phyloP scores from a whole-genome alignment of 139 green algal species.

The Volvox reticuliferus region DNA sequence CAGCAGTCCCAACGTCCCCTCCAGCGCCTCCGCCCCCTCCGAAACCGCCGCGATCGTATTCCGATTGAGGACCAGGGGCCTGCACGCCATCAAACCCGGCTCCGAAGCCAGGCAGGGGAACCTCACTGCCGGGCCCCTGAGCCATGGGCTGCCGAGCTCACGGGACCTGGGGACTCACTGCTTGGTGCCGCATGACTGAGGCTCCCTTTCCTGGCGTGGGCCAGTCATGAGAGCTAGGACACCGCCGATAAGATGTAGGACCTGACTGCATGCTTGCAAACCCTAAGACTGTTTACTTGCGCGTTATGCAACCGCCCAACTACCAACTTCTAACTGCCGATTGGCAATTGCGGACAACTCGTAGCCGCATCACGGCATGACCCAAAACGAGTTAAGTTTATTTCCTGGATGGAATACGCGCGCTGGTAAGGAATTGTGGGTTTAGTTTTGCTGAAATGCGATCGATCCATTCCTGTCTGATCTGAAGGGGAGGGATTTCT shows the following conservation, averaged over 20 bases:
- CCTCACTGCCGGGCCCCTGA: too few relatives aligned
- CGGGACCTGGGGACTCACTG: too few relatives aligned
- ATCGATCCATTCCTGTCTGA: too few relatives aligned
- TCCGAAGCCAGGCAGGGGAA: constrained; percentile 11
- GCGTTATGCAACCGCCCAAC: not conserved
- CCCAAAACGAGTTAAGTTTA: constrained; percentile 98
- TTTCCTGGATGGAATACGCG: constrained; percentile 99
- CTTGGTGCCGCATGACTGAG: too few relatives aligned
- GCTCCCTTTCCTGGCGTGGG: too few relatives aligned
- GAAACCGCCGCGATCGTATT: constrained; percentile 8
- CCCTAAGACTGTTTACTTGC: too few relatives aligned
- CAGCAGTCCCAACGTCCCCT: constrained; percentile 19
- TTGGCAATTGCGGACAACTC: not conserved
- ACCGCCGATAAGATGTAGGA: too few relatives aligned
- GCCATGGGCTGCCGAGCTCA: too few relatives aligned
- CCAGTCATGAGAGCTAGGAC: too few relatives aligned
- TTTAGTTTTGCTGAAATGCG: too few relatives aligned
- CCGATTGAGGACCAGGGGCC: not conserved
- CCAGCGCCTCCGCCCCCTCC: constrained; percentile 21
- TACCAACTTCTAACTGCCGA: not conserved
- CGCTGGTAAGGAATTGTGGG: constrained; percentile 66
- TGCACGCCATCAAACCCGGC: constrained; percentile 3
- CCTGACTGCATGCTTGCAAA: too few relatives aligned
- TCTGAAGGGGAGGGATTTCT: too few relatives aligned
- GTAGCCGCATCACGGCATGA: constrained; percentile 90